Conservation (phyloP, 495 filamentous ascomycete genomes). For the Beverwykella pulmonaria region DNA sequence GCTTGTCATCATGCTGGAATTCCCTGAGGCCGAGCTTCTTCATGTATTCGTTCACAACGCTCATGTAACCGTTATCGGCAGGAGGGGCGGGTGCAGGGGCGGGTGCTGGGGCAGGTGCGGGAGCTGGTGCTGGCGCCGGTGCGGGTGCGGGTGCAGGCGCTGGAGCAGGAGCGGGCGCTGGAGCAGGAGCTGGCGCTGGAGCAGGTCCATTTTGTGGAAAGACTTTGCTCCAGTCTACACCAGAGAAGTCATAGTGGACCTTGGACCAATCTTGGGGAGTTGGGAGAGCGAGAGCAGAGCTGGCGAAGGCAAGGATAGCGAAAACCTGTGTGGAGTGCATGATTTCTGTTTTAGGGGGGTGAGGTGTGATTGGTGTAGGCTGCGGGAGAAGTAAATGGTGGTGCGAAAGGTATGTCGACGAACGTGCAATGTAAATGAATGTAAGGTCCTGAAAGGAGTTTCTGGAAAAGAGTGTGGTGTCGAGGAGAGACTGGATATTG, state of each 20-base stretch:
- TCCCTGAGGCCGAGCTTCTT: background rate
- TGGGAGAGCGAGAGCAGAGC: conserved; percentile 15
- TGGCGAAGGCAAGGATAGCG: conserved; percentile 11
- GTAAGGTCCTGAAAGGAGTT: background rate
- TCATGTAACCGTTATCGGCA: conserved; percentile 9
- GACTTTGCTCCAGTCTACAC: background rate
- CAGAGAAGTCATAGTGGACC: conserved; percentile 7
- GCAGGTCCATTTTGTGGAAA: too few species aligned
- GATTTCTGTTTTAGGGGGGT: background rate
- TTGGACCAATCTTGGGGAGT: background rate
- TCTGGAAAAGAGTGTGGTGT: background rate
- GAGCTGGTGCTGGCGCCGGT: background rate
- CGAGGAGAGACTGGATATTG: conserved; percentile 16
- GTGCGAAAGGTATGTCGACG: background rate
- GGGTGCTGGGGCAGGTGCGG: background rate
- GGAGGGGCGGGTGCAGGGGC: background rate
- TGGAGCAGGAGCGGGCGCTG: background rate
- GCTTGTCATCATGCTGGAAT: background rate
- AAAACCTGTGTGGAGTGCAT: conserved; percentile 7
- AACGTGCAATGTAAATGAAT: conserved; percentile 1
- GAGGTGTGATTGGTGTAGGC: background rate
- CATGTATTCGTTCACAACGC: conserved; percentile 2
- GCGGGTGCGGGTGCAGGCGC: background rate
- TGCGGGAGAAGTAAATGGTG: background rate
- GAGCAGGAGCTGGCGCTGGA: background rate